A percentile compares a stretch with the other conserved stretches of the same genome.
phyloP scores from a whole-genome alignment of 2,329 filamentous ascomycete genomes.

The Exophiala sp. region DNA sequence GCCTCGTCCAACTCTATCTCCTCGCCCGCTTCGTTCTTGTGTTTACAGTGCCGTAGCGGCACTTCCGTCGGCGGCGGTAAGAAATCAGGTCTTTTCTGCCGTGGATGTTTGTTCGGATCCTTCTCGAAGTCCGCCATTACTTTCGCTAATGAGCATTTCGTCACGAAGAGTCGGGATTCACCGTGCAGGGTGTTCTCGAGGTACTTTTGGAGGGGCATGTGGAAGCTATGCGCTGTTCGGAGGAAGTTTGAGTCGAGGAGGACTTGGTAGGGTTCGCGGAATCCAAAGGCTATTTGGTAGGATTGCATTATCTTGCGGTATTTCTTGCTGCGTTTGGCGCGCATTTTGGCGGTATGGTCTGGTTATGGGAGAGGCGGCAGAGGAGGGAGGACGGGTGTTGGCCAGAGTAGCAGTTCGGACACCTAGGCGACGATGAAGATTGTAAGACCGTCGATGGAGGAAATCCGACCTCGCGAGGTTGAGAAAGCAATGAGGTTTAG shows the following conservation, averaged over 20 bases:
- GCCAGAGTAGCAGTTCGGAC: too few species aligned
- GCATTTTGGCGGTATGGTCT: constrained; percentile 50
- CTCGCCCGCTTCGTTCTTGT: constrained; percentile 41
- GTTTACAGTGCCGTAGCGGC: constrained; percentile 47
- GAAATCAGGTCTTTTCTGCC: constrained; percentile 34
- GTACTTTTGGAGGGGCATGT: constrained; percentile 79
- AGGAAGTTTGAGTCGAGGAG: constrained; percentile 85
- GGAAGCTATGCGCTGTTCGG: constrained; percentile 73
- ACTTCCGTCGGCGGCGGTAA: constrained; percentile 45
- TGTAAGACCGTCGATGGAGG: too few species aligned
- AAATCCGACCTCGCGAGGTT: too few species aligned
- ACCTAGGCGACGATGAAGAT: too few species aligned
- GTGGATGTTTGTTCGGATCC: constrained; percentile 28
- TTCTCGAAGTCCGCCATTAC: constrained; percentile 38
- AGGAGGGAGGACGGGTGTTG: not conserved
- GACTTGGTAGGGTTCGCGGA: constrained; percentile 92
- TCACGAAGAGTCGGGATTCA: constrained; percentile 80
- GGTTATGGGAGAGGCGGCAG: not conserved
- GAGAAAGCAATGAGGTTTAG: too few species aligned
- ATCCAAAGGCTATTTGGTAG: constrained; percentile 81
- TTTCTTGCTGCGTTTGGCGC: constrained; percentile 67
- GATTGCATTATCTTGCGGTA: constrained; percentile 92
- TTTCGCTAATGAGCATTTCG: constrained; percentile 57
- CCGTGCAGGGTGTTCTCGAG: constrained; percentile 82
- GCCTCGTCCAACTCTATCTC: constrained; percentile 29